Base-by-base conservation (phyloP, 2,329 filamentous ascomycete species). In the Aureobasidium musti region DNA sequence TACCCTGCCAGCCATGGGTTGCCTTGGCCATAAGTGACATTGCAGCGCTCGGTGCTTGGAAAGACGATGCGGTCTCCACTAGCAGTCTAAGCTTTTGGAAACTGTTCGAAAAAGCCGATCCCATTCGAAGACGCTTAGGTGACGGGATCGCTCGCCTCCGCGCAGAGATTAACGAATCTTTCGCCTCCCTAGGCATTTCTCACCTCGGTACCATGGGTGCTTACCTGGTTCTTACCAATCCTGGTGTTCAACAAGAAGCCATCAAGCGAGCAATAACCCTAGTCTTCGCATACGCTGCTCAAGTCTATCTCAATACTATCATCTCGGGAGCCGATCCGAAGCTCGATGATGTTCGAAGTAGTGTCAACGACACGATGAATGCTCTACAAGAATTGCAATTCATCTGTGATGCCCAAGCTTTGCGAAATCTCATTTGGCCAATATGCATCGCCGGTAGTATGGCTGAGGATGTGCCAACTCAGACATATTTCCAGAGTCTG, bases 381-480 rank as follows among this genome's bases (percentile, higher is more conserved):
- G 45, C 65, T n/a, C n/a, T 67, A 19, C 65, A 59, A 28, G 65
- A 63, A 19, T 17, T 67, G 28, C 65, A 50, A 28, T n/a, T 39
- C 14, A 47, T 67, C 10, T 60, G 56, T 14, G 65, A 67, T 49
- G 35, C 56, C 19, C 65, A 67, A 30, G 65, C 65, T 35, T 30
- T 59, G n/a, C 23, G 65, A 21, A 67, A 57, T 37, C 56, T 67
- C 2, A 54, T 63, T 8, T 67, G 65, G 65, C 65, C 65, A 14
- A 67, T 67, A 19, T 67, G 65, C 13, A 54, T 67, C n/a, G 65
- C 65, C 28, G 65, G 65, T 11, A 52, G 54, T n/a, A 67, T 67
- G 65, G 54, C 65, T n/a, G 54, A 47, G 23, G 65, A 56, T 21
- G 41, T 37, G 14, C 23, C 35, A 0, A 21, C 56, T 19, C 65